These are phyloP conservation scores for Lizonia empirigonia DNA, from an alignment of 2,329 filamentous ascomycete species.

Conservation along the genomic window DNA sequence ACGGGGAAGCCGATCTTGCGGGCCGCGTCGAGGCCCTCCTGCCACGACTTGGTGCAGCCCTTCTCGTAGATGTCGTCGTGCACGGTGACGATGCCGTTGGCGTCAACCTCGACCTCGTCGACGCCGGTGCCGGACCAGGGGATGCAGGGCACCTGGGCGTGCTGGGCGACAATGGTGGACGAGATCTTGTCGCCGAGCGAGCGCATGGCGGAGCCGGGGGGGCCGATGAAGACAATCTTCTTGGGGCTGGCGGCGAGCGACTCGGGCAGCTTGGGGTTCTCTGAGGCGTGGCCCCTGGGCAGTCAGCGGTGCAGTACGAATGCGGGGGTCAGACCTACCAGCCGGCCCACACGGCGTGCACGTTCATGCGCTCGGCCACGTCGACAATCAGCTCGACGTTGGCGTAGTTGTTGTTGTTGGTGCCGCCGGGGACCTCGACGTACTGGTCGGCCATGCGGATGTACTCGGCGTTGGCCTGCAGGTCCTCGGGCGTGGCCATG, in stretches of 20 bases:
- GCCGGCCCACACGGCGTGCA: slow-evolving; percentile 98
- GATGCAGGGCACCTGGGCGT: slow-evolving; percentile 94
- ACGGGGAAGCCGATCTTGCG: slow-evolving; percentile 95
- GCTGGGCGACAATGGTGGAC: slow-evolving; percentile 97
- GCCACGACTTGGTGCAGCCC: slow-evolving; percentile 86
- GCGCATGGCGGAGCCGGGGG: slow-evolving; percentile 96
- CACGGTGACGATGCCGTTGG: slow-evolving; percentile 89
- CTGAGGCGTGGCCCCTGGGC: slow-evolving; percentile 81
- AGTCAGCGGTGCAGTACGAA: too few relatives aligned
- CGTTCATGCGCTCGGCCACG: slow-evolving; percentile 96
- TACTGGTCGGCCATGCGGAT: slow-evolving; percentile 99
- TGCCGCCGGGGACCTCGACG: slow-evolving; percentile 97
- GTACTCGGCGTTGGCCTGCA: slow-evolving; percentile 97
- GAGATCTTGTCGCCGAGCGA: slow-evolving; percentile 99
- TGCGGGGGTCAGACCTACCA: too few relatives aligned
- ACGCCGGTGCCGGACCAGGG: slow-evolving; percentile 99
- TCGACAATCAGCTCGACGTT: slow-evolving; percentile 99
- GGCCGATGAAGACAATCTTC: slow-evolving; percentile 99
- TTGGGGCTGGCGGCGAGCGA: slow-evolving; percentile 94
- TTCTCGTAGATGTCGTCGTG: slow-evolving; percentile 82
- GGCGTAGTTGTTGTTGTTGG: slow-evolving; percentile 99
- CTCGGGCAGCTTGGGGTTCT: slow-evolving; percentile 97
- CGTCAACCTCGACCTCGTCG: slow-evolving; percentile 76
- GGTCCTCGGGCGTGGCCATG: slow-evolving; percentile 98
- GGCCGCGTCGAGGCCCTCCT: slow-evolving; percentile 88